A percentile compares a stretch with the other conserved stretches of the same genome.
Evolutionary conservation across 2,329 filamentous ascomycete species (phyloP).

Genomic region (Elsinoe perseae): DNA sequence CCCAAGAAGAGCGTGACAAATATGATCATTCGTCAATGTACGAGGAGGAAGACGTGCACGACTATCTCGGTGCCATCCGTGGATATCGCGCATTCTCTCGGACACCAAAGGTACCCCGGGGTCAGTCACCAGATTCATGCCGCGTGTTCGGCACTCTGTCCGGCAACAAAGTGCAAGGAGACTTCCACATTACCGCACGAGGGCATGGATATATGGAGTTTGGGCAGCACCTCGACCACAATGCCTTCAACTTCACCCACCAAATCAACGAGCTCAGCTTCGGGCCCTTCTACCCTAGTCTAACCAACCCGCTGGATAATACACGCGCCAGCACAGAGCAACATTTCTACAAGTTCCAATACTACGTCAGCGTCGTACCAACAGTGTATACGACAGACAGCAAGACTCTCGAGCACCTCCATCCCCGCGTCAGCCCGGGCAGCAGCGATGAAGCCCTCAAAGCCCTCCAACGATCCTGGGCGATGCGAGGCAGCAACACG

Average conservation of each 20-base stretch:
- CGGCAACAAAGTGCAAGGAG: slow-evolving; percentile 93
- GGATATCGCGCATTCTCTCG: slow-evolving; percentile 60
- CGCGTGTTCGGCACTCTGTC: slow-evolving; percentile 84
- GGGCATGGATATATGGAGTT: slow-evolving; percentile 89
- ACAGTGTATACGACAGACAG: slow-evolving; percentile 67
- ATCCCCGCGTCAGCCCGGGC: slow-evolving; percentile 36
- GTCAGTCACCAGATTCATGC: slow-evolving; percentile 60
- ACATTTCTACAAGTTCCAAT: slow-evolving; percentile 95
- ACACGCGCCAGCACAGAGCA: slow-evolving; percentile 67
- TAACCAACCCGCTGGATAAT: slow-evolving; percentile 88
- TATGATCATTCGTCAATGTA: slow-evolving; percentile 39
- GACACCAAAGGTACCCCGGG: slow-evolving; percentile 57
- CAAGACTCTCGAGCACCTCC: slow-evolving; percentile 40
- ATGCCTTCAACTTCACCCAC: slow-evolving; percentile 93
- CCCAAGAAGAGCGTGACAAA: slow-evolving; percentile 49
- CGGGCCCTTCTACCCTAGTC: slow-evolving; percentile 88
- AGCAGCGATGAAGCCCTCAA: slow-evolving; percentile 31
- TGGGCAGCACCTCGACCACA: slow-evolving; percentile 74
- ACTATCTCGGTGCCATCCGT: slow-evolving; percentile 70
- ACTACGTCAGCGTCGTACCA: slow-evolving; percentile 91
- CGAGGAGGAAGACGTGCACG: slow-evolving; percentile 77
- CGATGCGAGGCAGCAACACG: slow-evolving; percentile 42
- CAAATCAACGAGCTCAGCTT: slow-evolving; percentile 94
- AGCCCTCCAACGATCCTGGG: slow-evolving; percentile 19
- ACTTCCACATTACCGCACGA: slow-evolving; percentile 93